Evolutionary conservation across 2,329 filamentous ascomycete genomes (phyloP).

Genomic region (Calonectria multiphialidica): DNA sequence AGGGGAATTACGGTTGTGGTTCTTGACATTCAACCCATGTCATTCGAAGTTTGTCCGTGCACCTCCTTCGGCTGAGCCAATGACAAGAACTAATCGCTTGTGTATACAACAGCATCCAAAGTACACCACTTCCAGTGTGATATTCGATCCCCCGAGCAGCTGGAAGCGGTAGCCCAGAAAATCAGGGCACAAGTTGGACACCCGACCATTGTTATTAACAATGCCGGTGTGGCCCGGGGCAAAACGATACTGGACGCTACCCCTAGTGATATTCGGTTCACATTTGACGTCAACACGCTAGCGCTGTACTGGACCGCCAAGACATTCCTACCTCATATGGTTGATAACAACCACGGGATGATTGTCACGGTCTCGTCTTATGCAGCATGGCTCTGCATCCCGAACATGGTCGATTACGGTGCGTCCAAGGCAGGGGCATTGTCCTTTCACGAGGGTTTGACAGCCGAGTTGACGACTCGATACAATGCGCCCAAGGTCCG

Average conservation of each 20-base stretch:
- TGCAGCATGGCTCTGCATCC: conserved; percentile 70
- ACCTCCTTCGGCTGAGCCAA: background rate
- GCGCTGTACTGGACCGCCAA: conserved; percentile 75
- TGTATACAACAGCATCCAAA: conserved; percentile 52
- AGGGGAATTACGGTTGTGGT: conserved; percentile 76
- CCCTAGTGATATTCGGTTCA: conserved; percentile 71
- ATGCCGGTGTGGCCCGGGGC: conserved; percentile 74
- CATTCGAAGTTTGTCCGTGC: conserved; percentile 62
- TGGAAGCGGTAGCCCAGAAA: conserved; percentile 62
- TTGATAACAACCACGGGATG: conserved; percentile 76
- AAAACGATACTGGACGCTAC: conserved; percentile 70
- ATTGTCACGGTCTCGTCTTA: conserved; percentile 77
- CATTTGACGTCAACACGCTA: conserved; percentile 79
- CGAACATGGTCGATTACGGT: conserved; percentile 76
- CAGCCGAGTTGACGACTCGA: conserved; percentile 67
- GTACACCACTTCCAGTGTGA: conserved; percentile 80
- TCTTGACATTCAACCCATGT: conserved; percentile 75
- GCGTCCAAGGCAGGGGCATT: conserved; percentile 75
- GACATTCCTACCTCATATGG: conserved; percentile 76
- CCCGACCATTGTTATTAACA: conserved; percentile 80
- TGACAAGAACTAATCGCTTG: conserved; percentile 20
- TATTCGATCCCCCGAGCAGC: conserved; percentile 68
- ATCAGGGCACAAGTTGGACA: conserved; percentile 70
- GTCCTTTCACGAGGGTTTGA: conserved; percentile 76
- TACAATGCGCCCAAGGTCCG: conserved; percentile 75